Conservation (phyloP, 2,329 filamentous ascomycete genomes). For the Exophiala lecanii-corni region DNA sequence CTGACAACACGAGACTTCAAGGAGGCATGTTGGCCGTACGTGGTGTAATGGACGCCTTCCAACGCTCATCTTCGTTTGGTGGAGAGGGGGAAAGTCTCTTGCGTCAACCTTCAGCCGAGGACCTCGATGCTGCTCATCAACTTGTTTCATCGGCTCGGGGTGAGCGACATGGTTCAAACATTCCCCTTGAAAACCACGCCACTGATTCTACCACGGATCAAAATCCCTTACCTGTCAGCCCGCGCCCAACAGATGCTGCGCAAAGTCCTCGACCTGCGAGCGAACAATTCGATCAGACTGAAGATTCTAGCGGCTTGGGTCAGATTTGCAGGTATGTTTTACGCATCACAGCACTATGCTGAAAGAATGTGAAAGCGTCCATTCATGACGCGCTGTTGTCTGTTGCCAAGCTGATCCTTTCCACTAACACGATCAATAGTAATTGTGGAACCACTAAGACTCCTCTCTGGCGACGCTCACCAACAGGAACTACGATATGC, state of each 20-base stretch:
- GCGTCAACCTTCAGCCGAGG: constrained; percentile 44
- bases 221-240: constrained; percentile 8
- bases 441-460: constrained; percentile 95
- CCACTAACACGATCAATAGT: constrained; percentile 45
- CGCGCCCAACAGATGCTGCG: constrained; percentile 7
- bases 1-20: constrained; percentile 10
- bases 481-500: constrained; percentile 89
- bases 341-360: too few species aligned
- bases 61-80: constrained; percentile 17
- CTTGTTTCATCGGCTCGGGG: constrained; percentile 44
- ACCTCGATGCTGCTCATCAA: constrained; percentile 45
- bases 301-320: constrained; percentile 18
- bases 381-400: too few species aligned
- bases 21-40: constrained; percentile 27
- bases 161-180: constrained; percentile 29
- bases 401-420: constrained; percentile 37
- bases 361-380: too few species aligned
- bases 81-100: constrained; percentile 27
- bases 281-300: constrained; percentile 13
- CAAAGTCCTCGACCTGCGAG: constrained; percentile 3
- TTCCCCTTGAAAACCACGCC: constrained; percentile 11
- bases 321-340: constrained; percentile 28
- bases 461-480: constrained; percentile 89
- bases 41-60: constrained; percentile 25
- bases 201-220: constrained; percentile 10